Evolutionary conservation across 1,284 basidiomycete genomes (phyloP).

Genomic region (Ganoderma sinense): DNA sequence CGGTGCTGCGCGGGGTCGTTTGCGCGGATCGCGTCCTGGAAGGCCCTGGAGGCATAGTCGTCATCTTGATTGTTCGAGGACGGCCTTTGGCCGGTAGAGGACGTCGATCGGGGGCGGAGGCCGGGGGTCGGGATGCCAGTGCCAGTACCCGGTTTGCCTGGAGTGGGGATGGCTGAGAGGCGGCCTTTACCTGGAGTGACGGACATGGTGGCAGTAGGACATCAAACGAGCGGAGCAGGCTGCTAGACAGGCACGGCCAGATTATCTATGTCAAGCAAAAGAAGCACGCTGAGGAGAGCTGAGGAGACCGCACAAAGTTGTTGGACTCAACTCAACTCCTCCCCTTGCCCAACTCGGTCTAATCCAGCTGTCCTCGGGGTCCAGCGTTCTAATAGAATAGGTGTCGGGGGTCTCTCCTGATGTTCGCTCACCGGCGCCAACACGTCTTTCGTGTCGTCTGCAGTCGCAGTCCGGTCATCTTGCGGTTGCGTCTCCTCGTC

Average conservation of each 20-base stretch:
- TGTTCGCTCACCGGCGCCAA: constrained; percentile 12
- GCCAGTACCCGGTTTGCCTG: constrained; percentile 48
- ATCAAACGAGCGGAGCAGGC: constrained; percentile 18
- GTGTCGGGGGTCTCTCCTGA: constrained; percentile 16
- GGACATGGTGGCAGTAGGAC: constrained; percentile 40
- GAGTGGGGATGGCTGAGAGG: constrained; percentile 65
- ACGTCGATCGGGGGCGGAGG: constrained; percentile 66
- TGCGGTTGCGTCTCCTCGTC: background rate
- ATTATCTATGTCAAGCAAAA: constrained; percentile 13
- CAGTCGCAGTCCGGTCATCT: constrained; percentile 7
- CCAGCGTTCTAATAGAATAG: background rate
- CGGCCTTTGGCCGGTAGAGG: constrained; percentile 50
- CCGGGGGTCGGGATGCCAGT: constrained; percentile 74
- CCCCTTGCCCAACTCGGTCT: constrained; percentile 21
- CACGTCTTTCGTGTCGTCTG: constrained; percentile 18
- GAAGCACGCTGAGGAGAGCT: constrained; percentile 6
- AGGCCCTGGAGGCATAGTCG: constrained; percentile 69
- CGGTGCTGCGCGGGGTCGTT: constrained; percentile 81
- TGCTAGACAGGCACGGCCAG: constrained; percentile 10
- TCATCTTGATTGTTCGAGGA: constrained; percentile 44
- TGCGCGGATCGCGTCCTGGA: constrained; percentile 78
- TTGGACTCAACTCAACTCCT: constrained; percentile 12
- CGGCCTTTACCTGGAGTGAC: constrained; percentile 61
- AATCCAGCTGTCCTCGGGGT: constrained; percentile 22
- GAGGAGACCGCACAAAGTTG: constrained; percentile 19